These are phyloP conservation scores for Syzygium malaccense DNA, from an alignment of 441 rosid genomes.

Conservation along the genomic window DNA sequence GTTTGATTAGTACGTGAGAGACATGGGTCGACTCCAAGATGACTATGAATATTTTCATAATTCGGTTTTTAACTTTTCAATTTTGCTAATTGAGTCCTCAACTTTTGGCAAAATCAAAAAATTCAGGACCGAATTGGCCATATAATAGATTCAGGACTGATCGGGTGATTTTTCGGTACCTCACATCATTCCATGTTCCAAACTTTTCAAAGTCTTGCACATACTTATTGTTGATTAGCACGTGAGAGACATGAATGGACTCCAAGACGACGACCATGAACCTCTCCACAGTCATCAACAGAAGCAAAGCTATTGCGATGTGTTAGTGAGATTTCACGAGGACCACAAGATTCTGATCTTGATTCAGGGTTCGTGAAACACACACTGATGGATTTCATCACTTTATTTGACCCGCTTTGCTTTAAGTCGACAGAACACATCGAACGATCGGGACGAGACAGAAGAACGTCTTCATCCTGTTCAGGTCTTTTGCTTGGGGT, in stretches of 20 bases:
- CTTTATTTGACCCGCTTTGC: not conserved
- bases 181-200: not conserved
- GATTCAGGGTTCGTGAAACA: not conserved
- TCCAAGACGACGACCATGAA: not conserved
- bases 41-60: too few species aligned
- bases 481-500: not conserved
- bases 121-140: not conserved
- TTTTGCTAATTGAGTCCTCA: not conserved
- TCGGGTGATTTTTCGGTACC: not conserved
- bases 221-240: not conserved
- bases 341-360: not conserved
- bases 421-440: not conserved
- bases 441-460: not conserved
- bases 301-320: not conserved
- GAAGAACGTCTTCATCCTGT: not conserved
- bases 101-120: fast-evolving
- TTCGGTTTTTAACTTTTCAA: not conserved
- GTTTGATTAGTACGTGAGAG: too few species aligned
- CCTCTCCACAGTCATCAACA: not conserved
- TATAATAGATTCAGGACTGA: not conserved
- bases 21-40: too few species aligned
- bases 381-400: not conserved
- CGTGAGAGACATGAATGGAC: not conserved
- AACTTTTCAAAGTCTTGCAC: not conserved
- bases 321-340: not conserved